Conservation (phyloP, 768 basidiomycete species). For the Russula lepida region DNA sequence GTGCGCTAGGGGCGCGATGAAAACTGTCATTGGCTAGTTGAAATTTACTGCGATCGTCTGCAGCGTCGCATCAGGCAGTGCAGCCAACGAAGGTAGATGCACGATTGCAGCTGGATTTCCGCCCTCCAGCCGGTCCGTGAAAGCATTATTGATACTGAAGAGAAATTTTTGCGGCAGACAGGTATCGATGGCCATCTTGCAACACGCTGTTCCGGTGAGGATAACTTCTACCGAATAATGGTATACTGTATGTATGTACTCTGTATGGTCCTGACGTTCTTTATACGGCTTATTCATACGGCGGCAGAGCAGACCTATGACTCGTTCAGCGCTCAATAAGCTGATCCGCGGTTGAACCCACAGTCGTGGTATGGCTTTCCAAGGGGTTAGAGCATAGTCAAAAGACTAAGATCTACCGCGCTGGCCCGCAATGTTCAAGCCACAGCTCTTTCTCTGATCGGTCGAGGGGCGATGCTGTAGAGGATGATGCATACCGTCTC, state of each 20-base stretch:
- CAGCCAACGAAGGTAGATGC: slow-evolving; percentile 18
- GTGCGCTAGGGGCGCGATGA: slow-evolving; percentile 8
- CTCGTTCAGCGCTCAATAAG: neutral
- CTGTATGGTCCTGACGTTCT: too few relatives aligned
- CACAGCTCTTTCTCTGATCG: neutral
- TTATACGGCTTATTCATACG: neutral
- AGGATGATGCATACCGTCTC: neutral
- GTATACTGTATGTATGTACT: neutral
- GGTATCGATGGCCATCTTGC: neutral
- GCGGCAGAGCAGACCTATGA: neutral
- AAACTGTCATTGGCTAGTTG: slow-evolving; percentile 23
- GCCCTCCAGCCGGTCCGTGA: slow-evolving; percentile 24
- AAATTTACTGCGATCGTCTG: slow-evolving; percentile 21
- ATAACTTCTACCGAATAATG: neutral
- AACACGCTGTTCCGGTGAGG: neutral
- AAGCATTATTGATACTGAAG: slow-evolving; percentile 29
- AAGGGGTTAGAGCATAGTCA: too few relatives aligned
- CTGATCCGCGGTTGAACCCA: neutral
- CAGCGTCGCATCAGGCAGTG: slow-evolving; percentile 17
- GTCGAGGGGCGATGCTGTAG: neutral
- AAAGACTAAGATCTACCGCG: too few relatives aligned
- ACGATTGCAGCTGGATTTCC: slow-evolving; percentile 31
- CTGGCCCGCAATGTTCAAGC: neutral
- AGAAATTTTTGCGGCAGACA: neutral
- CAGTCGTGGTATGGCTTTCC: too few relatives aligned